Evolutionary conservation across 1,284 basidiomycete genomes (phyloP).

Genomic region (Coniferiporia sulphurascens): DNA sequence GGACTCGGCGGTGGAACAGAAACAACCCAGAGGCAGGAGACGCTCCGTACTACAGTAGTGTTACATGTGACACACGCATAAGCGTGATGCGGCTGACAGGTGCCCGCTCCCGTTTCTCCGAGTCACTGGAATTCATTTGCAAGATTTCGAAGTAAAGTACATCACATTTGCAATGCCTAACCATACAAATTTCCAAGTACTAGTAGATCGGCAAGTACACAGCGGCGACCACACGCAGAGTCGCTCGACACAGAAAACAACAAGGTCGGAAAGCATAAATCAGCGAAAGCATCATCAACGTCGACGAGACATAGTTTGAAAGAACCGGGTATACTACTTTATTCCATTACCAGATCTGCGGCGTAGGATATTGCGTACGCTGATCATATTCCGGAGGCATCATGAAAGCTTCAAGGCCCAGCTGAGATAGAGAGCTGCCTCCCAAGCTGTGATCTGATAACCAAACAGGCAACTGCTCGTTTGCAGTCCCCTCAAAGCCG

Average conservation of each 20-base stretch:
- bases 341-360: conserved; percentile 60
- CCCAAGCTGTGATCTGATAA: conserved; percentile 69
- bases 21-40: too few species aligned
- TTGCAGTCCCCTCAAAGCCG: conserved; percentile 62
- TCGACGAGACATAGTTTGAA: neutral
- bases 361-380: conserved; percentile 33
- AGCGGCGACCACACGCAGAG: neutral
- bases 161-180: neutral
- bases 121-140: neutral
- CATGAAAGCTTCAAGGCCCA: conserved; percentile 79
- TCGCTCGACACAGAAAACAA: neutral
- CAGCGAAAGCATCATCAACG: neutral
- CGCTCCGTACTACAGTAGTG: too few species aligned
- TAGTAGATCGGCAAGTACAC: neutral
- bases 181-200: neutral
- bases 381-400: conserved; percentile 70
- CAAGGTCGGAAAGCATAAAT: conserved; percentile 3
- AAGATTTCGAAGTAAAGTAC: neutral
- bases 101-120: neutral
- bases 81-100: neutral
- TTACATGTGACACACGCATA: too few species aligned
- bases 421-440: conserved; percentile 66
- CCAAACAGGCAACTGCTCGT: conserved; percentile 76
- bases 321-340: neutral
- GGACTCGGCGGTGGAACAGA: too few species aligned